phyloP scores from a whole-genome alignment of 352 stramenopile genomes.

The Pythium utonaiense region DNA sequence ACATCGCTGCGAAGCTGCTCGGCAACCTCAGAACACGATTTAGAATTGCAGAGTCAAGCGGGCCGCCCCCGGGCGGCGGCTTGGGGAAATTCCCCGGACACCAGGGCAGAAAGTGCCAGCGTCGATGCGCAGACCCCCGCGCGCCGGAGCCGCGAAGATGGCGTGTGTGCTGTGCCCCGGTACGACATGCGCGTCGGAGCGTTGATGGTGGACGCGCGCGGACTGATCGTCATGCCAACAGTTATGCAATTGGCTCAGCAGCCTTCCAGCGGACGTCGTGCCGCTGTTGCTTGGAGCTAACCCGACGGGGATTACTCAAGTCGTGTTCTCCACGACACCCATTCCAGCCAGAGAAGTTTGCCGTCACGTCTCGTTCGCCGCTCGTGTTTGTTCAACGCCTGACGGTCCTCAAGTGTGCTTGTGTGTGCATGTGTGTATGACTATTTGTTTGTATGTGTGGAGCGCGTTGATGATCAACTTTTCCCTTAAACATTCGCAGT shows the following conservation, averaged over 20 bases:
- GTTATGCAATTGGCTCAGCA: constrained; percentile 91
- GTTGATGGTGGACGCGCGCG: constrained; percentile 49
- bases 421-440: constrained; percentile 12
- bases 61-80: constrained; percentile 39
- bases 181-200: constrained; percentile 11
- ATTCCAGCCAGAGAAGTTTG: constrained; percentile 26
- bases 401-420: neutral
- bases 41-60: constrained; percentile 91
- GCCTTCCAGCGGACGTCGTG: constrained; percentile 55
- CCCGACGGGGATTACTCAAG: constrained; percentile 90
- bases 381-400: constrained; percentile 44
- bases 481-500: constrained; percentile 88
- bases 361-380: neutral
- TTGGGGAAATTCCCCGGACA: constrained; percentile 91
- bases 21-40: constrained; percentile 79
- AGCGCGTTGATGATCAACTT: constrained; percentile 74
- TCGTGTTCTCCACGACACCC: constrained; percentile 90
- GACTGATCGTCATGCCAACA: constrained; percentile 90
- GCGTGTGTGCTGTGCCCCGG: constrained; percentile 1
- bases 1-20: neutral
- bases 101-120: constrained; percentile 85
- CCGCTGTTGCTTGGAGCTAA: constrained; percentile 75
- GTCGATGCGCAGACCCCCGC: constrained; percentile 78
- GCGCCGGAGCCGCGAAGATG: constrained; percentile 61
- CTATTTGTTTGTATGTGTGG: constrained; percentile 7